Percentiles rank a stretch among this genome's conserved stretches.
These are phyloP conservation scores for Dactylonectria estremocensis DNA, from an alignment of 2,329 filamentous ascomycete genomes.

Conservation along the genomic window DNA sequence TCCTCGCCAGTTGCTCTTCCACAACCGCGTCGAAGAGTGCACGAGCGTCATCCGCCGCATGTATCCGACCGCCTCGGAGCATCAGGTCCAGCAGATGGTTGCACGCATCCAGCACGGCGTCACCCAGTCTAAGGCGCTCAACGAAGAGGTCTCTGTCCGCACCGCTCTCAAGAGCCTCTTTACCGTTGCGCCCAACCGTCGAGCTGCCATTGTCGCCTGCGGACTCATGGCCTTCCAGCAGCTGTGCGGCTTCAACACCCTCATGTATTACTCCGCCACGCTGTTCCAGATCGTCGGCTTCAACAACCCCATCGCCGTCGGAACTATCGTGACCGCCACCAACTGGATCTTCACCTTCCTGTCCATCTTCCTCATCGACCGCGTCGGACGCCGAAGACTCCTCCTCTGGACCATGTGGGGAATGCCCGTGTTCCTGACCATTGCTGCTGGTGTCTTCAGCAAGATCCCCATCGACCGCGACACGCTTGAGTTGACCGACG, in stretches of 20 bases:
- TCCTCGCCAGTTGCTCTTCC: conserved; percentile 42
- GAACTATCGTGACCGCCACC: conserved; percentile 49
- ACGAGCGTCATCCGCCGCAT: conserved; percentile 33
- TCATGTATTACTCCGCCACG: conserved; percentile 45
- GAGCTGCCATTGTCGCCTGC: conserved; percentile 59
- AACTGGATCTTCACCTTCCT: conserved; percentile 40
- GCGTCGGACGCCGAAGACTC: conserved; percentile 33
- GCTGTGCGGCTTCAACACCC: conserved; percentile 42
- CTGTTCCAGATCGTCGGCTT: conserved; percentile 44
- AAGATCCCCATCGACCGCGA: conserved; percentile 32
- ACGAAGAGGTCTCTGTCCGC: conserved; percentile 34
- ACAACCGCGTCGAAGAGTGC: conserved; percentile 53
- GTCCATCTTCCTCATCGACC: conserved; percentile 38
- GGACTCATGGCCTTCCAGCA: conserved; percentile 60
- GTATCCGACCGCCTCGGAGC: conserved; percentile 36
- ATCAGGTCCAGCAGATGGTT: conserved; percentile 50
- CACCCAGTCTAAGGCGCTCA: conserved; percentile 32
- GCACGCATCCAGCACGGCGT: conserved; percentile 32
- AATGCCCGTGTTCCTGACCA: conserved; percentile 35
- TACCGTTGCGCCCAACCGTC: conserved; percentile 53
- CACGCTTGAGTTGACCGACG: conserved; percentile 28
- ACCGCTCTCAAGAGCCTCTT: conserved; percentile 50
- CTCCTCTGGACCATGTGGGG: conserved; percentile 40
- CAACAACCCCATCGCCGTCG: conserved; percentile 60
- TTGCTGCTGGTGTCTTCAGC: conserved; percentile 33